Evolutionary conservation across 2,329 filamentous ascomycete genomes (phyloP).

Genomic region (Penicillium hordei): DNA sequence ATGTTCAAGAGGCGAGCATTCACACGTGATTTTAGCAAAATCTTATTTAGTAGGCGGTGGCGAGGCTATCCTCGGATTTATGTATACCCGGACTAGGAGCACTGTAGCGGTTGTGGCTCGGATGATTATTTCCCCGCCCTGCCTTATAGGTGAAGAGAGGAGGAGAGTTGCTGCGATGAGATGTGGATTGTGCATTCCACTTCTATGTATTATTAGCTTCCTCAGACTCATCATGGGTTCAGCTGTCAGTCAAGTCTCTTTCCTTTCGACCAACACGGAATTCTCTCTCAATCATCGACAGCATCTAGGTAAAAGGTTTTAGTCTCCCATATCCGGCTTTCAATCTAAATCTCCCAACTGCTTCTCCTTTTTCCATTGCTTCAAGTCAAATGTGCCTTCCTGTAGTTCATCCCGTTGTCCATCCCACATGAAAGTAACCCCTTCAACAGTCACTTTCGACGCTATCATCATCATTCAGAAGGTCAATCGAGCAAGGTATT

Average conservation of each 20-base stretch:
- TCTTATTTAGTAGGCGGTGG: background rate
- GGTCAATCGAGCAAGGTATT: constrained; percentile 8
- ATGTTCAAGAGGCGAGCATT: background rate
- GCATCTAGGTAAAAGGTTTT: background rate
- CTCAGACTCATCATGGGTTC: too few species aligned
- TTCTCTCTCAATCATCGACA: too few species aligned
- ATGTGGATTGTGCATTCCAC: too few species aligned
- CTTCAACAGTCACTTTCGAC: constrained; percentile 2
- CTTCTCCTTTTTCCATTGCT: constrained; percentile 10
- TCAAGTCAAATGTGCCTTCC: constrained; percentile 14
- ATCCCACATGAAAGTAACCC: constrained; percentile 15
- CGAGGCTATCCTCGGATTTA: background rate
- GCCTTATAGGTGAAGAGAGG: too few species aligned
- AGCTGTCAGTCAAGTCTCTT: too few species aligned
- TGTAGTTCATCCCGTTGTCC: constrained; percentile 14
- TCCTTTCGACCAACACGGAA: too few species aligned
- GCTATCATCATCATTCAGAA: constrained; percentile 6
- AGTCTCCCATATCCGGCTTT: background rate
- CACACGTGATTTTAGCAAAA: constrained; percentile 1
- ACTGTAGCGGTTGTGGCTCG: background rate
- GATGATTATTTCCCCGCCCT: background rate
- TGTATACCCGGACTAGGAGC: background rate
- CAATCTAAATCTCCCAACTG: background rate
- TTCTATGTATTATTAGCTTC: too few species aligned
- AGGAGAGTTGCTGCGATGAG: too few species aligned